Percentiles rank a stretch among this genome's conserved stretches.
These are phyloP conservation scores for Zasmidium cellare DNA, from an alignment of 2,329 filamentous ascomycete species.

Conservation along the genomic window DNA sequence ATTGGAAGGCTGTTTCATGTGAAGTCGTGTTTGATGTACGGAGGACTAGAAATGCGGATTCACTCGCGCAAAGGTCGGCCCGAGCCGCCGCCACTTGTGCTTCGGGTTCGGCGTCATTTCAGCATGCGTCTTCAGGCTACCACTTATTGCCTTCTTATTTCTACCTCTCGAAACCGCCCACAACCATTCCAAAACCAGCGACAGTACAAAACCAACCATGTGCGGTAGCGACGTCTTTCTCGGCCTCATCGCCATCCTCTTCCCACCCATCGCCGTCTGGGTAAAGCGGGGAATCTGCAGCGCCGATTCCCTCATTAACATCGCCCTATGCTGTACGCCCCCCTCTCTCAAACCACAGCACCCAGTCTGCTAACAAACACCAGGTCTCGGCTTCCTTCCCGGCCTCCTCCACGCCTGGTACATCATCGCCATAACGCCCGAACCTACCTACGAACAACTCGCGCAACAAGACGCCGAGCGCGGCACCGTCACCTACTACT, in stretches of 20 bases:
- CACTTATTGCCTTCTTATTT: neutral
- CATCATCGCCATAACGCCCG: slow-evolving; percentile 89
- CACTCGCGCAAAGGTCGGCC: too few species aligned
- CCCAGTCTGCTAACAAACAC: slow-evolving; percentile 1
- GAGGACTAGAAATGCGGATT: neutral
- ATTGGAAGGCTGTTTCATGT: slow-evolving; percentile 2
- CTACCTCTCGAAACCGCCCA: neutral
- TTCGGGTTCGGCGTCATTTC: slow-evolving; percentile 7
- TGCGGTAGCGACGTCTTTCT: slow-evolving; percentile 63
- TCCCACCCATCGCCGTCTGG: slow-evolving; percentile 72
- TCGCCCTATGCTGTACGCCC: slow-evolving; percentile 68
- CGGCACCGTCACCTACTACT: slow-evolving; percentile 72
- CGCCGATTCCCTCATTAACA: slow-evolving; percentile 90
- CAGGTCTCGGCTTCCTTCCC: slow-evolving; percentile 58
- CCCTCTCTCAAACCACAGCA: neutral
- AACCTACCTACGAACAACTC: slow-evolving; percentile 61
- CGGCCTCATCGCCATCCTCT: slow-evolving; percentile 61
- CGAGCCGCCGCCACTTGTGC: neutral
- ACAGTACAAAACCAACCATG: slow-evolving; percentile 41
- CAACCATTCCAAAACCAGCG: neutral
- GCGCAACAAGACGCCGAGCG: slow-evolving; percentile 65
- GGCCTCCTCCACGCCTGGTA: slow-evolving; percentile 96
- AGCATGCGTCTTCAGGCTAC: slow-evolving; percentile 6
- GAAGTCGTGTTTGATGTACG: slow-evolving; percentile 5
- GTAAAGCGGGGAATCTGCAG: slow-evolving; percentile 93